Percentiles rank a stretch among this genome's conserved stretches.
These are phyloP conservation scores for Ballota nigra DNA, from an alignment of 257 asterid genomes.

Conservation along the genomic window DNA sequence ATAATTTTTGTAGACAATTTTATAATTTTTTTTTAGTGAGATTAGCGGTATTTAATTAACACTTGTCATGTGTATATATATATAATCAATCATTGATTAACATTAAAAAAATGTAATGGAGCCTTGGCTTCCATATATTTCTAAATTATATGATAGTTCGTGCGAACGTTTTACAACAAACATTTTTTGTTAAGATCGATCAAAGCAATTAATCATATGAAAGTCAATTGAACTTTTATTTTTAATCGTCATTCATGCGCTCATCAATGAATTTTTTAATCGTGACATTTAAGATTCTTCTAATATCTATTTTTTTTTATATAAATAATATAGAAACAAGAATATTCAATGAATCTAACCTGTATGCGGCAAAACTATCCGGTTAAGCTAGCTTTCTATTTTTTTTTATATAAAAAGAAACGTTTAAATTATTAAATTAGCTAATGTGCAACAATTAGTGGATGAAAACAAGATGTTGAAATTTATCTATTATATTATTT, in stretches of 20 bases:
- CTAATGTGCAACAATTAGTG: too few species aligned
- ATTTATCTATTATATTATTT: background rate
- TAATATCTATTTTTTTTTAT: too few species aligned
- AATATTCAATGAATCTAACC: background rate
- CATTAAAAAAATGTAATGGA: background rate
- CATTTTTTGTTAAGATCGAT: background rate
- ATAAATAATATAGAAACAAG: background rate
- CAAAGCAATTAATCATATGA: too few species aligned
- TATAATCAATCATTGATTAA: conserved; percentile 20
- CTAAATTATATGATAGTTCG: background rate
- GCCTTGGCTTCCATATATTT: background rate
- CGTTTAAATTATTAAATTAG: too few species aligned
- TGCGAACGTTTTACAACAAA: background rate
- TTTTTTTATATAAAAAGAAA: background rate
- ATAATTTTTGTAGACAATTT: too few species aligned
- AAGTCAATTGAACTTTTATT: too few species aligned
- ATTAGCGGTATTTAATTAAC: too few species aligned
- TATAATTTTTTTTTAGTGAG: too few species aligned
- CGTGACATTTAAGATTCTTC: background rate
- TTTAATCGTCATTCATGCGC: conserved; percentile 24
- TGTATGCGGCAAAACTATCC: conserved; percentile 13
- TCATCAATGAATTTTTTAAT: conserved; percentile 24
- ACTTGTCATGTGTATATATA: background rate
- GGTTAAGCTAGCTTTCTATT: background rate
- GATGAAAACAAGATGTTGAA: background rate